phyloP scores from a whole-genome alignment of 2,329 filamentous ascomycete genomes.

The Berkeleyomyces basicola region DNA sequence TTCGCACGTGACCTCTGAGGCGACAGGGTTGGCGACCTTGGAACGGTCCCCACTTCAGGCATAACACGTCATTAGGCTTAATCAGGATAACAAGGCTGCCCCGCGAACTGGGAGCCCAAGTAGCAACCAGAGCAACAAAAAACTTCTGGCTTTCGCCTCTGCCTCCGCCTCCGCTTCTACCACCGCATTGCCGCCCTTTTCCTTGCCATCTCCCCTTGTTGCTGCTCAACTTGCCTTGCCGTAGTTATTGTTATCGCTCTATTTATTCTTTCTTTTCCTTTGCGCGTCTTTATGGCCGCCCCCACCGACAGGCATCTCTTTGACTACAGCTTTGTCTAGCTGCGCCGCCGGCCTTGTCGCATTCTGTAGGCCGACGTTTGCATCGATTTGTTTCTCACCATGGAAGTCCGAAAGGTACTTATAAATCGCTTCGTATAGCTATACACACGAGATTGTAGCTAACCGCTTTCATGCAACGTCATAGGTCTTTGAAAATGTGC shows the following conservation, averaged over 20 bases:
- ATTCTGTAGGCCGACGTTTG: neutral
- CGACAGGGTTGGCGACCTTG: no score
- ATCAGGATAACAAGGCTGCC: neutral
- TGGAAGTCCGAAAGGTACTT: conserved; percentile 13
- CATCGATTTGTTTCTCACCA: neutral
- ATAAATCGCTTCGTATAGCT: neutral
- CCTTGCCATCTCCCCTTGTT: neutral
- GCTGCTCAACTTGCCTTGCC: neutral
- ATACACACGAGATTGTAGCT: conserved; percentile 2
- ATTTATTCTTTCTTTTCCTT: neutral
- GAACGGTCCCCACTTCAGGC: neutral
- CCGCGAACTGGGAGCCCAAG: neutral
- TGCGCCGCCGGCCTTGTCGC: neutral
- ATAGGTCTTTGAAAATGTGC: conserved; percentile 39
- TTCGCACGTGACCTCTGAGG: no score
- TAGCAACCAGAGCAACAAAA: neutral
- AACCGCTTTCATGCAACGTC: neutral
- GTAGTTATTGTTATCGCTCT: conserved; percentile 2
- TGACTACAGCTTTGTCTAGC: neutral
- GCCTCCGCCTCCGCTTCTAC: neutral
- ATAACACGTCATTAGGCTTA: neutral
- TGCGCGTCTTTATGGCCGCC: neutral
- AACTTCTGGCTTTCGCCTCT: neutral
- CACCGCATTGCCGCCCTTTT: neutral
- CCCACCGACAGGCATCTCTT: neutral